Base-by-base conservation (phyloP, 176 grass and related monocot genomes). In the Thinopyrum elongatum region DNA sequence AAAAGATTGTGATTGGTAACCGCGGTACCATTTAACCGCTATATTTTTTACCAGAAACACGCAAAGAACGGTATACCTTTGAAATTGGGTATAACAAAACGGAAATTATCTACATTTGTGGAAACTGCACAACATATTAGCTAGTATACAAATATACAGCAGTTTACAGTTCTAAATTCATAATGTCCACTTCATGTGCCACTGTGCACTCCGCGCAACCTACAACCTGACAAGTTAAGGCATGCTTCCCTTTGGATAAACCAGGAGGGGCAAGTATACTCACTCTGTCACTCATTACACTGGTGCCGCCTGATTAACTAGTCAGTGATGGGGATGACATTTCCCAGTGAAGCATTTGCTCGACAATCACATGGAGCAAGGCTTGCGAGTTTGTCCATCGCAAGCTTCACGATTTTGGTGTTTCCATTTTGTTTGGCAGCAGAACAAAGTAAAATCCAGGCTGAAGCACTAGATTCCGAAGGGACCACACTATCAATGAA, bases 401-500 rank as follows among this genome's bases (percentile, higher is more conserved):
- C 89, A 86, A 85, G 79, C 81, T 83, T 70, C 33, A 87, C 26
- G 21, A 61, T 77, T 58, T 83, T 70, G 42, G 33, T 65, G 60
- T 83, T 80, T 47, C 83, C 89, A 70, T 87, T 68, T 83, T 76
- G 74, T 81, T 69, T 65, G 34, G 80, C 76, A 70, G 83, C 83
- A 71, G 65, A 77, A 76, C 49, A 74, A 65, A 94, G 88, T 85
- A 82, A 79, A 51, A 51, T 85, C 88, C 86, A 85, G 55, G 72
- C 89, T 78, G 74, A 87, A 10, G 86, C 51, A 35, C 81, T 83
- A 79, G 80, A 79, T 74, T 82, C 76, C 58, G 59, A 84, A 82
- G 89, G 89, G 35, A 94, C 82, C 10, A 89, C 90, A 29, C 77
- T 90, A 25, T 90, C 80, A 39, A 94, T 87, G 66, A 94, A 94